A percentile compares a stretch with the other conserved stretches of the same genome.
Conservation (phyloP, 2,329 filamentous ascomycete genomes). For the Lasiodiplodia theobromae region DNA sequence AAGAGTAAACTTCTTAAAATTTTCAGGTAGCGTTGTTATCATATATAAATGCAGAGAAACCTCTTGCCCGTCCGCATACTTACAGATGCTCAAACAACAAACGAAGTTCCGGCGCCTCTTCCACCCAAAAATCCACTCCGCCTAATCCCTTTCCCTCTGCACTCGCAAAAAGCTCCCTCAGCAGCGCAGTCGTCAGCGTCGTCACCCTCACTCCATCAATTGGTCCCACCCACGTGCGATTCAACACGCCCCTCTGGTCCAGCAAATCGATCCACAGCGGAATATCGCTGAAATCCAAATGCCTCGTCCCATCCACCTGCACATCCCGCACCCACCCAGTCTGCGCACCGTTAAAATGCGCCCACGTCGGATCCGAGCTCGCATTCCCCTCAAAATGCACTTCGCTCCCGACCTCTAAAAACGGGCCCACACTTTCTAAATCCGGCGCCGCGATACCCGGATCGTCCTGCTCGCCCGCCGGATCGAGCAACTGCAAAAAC, state of each 20-base stretch:
- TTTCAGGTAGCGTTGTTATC: no score
- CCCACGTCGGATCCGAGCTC: conserved; percentile 31
- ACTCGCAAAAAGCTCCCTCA: background rate
- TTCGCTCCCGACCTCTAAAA: conserved; percentile 35
- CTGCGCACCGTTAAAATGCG: conserved; percentile 35
- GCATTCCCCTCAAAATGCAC: conserved; percentile 28
- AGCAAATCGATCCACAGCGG: conserved; percentile 38
- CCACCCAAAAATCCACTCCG: background rate
- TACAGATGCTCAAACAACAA: conserved; percentile 1
- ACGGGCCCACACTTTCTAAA: conserved; percentile 32
- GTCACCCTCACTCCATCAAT: conserved; percentile 1
- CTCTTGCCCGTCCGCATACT: background rate
- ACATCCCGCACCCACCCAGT: conserved; percentile 38
- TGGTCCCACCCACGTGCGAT: conserved; percentile 5
- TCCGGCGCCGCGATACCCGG: conserved; percentile 20
- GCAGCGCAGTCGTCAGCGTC: background rate
- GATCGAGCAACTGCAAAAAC: conserved; percentile 34
- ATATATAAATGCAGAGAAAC: no score
- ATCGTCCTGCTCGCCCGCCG: background rate
- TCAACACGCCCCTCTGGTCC: conserved; percentile 33
- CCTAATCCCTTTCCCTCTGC: background rate
- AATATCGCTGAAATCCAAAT: conserved; percentile 39
- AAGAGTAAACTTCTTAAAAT: no score
- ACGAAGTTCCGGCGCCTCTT: background rate
- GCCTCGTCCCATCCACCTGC: conserved; percentile 34